Evolutionary conservation across 805 yeast genomes (phyloP), one percentile per base, ranked within the genome.

Genomic region (Metschnikowia lochheadii): DNA sequence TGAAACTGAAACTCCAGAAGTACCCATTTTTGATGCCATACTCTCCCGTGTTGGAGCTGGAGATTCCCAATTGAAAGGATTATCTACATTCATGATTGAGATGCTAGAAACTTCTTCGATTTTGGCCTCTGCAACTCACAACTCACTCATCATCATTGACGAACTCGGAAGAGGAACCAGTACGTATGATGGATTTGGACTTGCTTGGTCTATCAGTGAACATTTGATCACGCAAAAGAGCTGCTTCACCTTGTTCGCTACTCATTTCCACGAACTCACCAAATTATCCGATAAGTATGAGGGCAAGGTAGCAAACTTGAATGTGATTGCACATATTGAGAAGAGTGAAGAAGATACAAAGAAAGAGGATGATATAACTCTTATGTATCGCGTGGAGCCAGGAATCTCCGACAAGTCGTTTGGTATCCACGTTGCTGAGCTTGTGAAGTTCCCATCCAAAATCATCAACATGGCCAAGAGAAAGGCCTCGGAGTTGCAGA

Each of bases 21-120:
- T 94, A 23, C 83, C 89, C 11, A 75, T 94, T 1, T 89, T 92
- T 54, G 99, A 94, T 68, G 89, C 96, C 1, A 85, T 94, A 5
- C 77, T 94, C 52, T 95, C 98, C 13, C 82, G 99, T 63, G 97
- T 94, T n/a, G 99, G 99, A 10, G 98, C 99, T 2, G 96, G 97
- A 11, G 99, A 94, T 66, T 92, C 97, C 0, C 99, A 94, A 68
- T 76, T 94, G 63, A 91, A 92, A 67, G 99, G 99, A 23, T 89
- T 94, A 29, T 91, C 98, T 0, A 94, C 99, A 0, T 94, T 94
- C 61, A 87, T 88, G 88, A 88, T 96, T 26, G 99, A 94, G 67
- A 90, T 94, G 97, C 75, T 89, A 47, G 99, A 94, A 62, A 89
- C 96, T 47, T 85, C 96, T 0, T 82, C 92, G 2, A 92, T 94